Evolutionary conservation across 108 stramenopile genomes (phyloP), one percentile per base, ranked within the genome.

Genomic region (Thalassiosira profunda): DNA sequence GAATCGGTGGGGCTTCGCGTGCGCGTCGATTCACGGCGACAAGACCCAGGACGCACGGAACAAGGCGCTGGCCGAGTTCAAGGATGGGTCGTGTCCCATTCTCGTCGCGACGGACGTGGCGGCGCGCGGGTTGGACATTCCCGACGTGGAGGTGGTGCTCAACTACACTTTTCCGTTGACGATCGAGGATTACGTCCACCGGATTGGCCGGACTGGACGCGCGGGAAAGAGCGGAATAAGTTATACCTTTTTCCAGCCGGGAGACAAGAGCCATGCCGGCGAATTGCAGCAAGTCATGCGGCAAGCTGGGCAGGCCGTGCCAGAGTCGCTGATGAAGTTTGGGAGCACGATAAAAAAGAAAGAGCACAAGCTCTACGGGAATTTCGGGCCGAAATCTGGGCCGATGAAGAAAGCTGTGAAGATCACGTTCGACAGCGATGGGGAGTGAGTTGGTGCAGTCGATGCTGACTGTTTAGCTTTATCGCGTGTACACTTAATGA

Each of bases 341-440:
- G 98, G 98, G 8, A 97, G 96, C 62, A 97, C 97, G 10, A 98
- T 98, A 36, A 99, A 99, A 79, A 98, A 98, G 91, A 99, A 99
- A 91, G 96, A 98, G 73, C 97, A 98, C 89, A 99, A 98, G 62
- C 67, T 98, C 30, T 99, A 99, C 61, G 98, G 99, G 15, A 96
- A 65, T 43, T 98, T 98, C 83, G 95, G 95, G 14, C 95, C 96
- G 8, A 92, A 78, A 59, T 76, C 60, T 44, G 85, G 72, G 28
- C 86, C 92, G 41, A 90, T 80, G 86, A 93, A 94, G 71, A 90
- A 93, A 72, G 88, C 95, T 5, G 87, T 87, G 5, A 94, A 96
- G 68, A 94, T 94, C 61, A 86, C 75, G 45, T 96, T 96, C 72
- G 88, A 81, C 33, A 78, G 71, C 33, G 76, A 78, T 47, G 69